Percentiles rank a stretch among this genome's conserved stretches.
phyloP scores from a whole-genome alignment of 495 filamentous ascomycete genomes.

The Aspergillus funiculosus region DNA sequence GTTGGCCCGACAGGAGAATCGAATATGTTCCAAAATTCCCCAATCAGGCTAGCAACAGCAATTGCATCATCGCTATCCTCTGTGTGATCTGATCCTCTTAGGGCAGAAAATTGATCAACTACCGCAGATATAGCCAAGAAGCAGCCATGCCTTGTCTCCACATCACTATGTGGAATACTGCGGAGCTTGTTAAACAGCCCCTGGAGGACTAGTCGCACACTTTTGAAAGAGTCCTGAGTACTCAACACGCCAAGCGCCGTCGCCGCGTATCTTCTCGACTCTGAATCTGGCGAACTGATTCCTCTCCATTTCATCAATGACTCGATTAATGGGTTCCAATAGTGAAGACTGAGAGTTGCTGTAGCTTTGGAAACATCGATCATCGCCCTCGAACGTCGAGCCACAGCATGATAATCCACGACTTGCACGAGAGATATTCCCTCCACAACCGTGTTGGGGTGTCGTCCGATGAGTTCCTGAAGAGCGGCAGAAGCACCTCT shows the following conservation, averaged over 20 bases:
- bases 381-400: conserved; percentile 75
- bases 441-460: conserved; percentile 73
- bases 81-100: conserved; percentile 8
- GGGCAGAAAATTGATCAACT: conserved; percentile 29
- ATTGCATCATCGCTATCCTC: conserved; percentile 12
- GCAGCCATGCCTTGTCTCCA: conserved; percentile 64
- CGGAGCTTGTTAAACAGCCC: conserved; percentile 40
- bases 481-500: conserved; percentile 87
- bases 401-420: conserved; percentile 90
- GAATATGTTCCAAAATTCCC: conserved; percentile 39
- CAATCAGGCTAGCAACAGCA: conserved; percentile 22
- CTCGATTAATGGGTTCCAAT: conserved; percentile 63
- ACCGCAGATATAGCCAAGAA: conserved; percentile 53
- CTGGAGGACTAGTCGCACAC: conserved; percentile 31
- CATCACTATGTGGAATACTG: conserved; percentile 50
- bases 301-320: conserved; percentile 85
- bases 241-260: conserved; percentile 58
- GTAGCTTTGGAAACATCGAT: conserved; percentile 64
- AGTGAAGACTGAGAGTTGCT: conserved; percentile 56
- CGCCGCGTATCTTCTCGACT: conserved; percentile 67
- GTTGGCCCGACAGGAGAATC: conserved; percentile 30
- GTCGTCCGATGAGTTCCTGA: conserved; percentile 88
- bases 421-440: conserved; percentile 82
- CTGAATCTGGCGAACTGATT: conserved; percentile 66
- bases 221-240: conserved; percentile 26